Evolutionary conservation across 345 rosid genomes (phyloP), one percentile per base, ranked within the genome.

Genomic region (Salix koriyanagi): DNA sequence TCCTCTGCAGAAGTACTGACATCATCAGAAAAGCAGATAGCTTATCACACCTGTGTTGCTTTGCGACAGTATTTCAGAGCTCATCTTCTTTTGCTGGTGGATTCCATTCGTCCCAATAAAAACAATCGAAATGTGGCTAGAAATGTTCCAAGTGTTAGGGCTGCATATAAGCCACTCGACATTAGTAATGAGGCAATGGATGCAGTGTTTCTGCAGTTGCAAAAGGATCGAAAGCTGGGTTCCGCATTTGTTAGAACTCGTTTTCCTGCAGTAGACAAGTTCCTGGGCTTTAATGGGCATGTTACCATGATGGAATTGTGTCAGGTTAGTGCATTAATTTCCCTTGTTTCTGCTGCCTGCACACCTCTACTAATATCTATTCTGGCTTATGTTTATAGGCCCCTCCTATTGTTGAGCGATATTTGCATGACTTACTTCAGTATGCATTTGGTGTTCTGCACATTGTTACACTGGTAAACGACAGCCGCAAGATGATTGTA

Each of bases 361-460:
- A 23, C 26, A 14, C 32, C 50, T 73, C 64, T 66, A 41, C 58
- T 77, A 36, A 69, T 61, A n/a, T 77, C 79, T 69, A 44, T 58
- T 72, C 72, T 71, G 75, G 74, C 67, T 80, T 54, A 61, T 86
- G 67, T 74, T 70, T 75, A 81, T 82, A 96, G 99, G 97, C 98
- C 78, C 97, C 98, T 34, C 97, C 99, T 1, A 44, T 44, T 44
- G 94, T 90, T 69, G 99, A 96, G 77, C 96, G 99, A 58, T 93
- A 93, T 81, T 84, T 96, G 85, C 99, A 93, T 12, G 99, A 96
- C 79, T 88, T 96, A 85, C 95, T 93, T 79, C 98, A 92, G 84
- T 93, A 92, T 90, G 99, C 99, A 67, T 82, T 96, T 79, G 98
- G 99, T 87, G 94, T 96, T 75, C 88, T 96, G 73, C 99, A 96